Evolutionary conservation across 495 filamentous ascomycete genomes (phyloP).

Genomic region (Neurospora discreta): DNA sequence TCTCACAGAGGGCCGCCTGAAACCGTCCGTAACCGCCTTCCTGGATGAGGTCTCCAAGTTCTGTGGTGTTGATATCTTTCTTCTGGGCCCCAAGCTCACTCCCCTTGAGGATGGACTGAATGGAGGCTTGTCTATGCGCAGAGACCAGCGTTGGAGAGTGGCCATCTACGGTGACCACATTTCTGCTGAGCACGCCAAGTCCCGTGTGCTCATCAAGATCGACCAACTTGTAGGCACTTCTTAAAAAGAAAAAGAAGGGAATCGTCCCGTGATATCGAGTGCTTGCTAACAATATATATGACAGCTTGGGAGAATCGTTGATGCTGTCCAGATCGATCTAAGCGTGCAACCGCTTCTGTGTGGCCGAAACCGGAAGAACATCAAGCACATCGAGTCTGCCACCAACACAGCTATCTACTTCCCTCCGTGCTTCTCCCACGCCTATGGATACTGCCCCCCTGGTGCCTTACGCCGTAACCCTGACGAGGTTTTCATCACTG

Average conservation of each 20-base stretch:
- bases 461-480: slow-evolving; percentile 69
- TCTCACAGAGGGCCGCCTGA: slow-evolving; percentile 52
- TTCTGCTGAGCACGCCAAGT: slow-evolving; percentile 94
- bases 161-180: slow-evolving; percentile 93
- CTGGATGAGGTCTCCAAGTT: slow-evolving; percentile 71
- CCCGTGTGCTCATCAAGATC: slow-evolving; percentile 88
- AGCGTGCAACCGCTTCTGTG: slow-evolving; percentile 84
- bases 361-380: slow-evolving; percentile 86
- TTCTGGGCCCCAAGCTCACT: slow-evolving; percentile 70
- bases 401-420: slow-evolving; percentile 97
- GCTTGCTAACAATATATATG: slow-evolving; percentile 13
- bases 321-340: slow-evolving; percentile 70
- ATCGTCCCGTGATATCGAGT: not conserved
- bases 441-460: slow-evolving; percentile 78
- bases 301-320: slow-evolving; percentile 77
- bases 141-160: slow-evolving; percentile 75
- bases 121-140: slow-evolving; percentile 38
- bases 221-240: slow-evolving; percentile 70
- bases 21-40: slow-evolving; percentile 60
- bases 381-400: slow-evolving; percentile 88
- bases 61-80: slow-evolving; percentile 92
- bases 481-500: slow-evolving; percentile 88
- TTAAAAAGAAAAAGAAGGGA: not conserved
- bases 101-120: slow-evolving; percentile 52
- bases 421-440: slow-evolving; percentile 78